Evolutionary conservation across 495 filamentous ascomycete genomes (phyloP).

Genomic region (Trichoderma erinaceum): DNA sequence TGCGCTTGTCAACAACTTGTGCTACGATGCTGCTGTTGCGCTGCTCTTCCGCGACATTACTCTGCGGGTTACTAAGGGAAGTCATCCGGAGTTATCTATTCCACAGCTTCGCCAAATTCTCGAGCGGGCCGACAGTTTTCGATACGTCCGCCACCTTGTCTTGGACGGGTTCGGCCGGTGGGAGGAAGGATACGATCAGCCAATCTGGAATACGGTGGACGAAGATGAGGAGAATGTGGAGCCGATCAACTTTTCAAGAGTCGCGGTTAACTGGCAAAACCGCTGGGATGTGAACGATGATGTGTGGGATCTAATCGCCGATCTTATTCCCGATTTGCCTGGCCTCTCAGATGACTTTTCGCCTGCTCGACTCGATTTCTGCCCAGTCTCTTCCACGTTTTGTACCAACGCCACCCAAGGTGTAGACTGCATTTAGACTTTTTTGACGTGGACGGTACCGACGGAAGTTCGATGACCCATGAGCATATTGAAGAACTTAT

Average conservation of each 20-base stretch:
- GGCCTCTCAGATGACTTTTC: neutral
- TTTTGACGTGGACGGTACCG: neutral
- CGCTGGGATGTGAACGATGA: neutral
- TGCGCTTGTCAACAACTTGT: neutral
- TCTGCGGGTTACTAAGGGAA: neutral
- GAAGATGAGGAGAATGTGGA: neutral
- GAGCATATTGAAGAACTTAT: neutral
- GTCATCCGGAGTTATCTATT: neutral
- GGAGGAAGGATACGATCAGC: neutral
- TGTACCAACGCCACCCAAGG: neutral
- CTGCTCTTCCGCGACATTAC: neutral
- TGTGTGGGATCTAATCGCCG: neutral
- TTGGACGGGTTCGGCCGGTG: neutral
- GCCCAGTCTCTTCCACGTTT: neutral
- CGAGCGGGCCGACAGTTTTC: neutral
- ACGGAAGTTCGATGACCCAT: neutral
- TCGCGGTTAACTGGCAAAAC: neutral
- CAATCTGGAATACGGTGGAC: neutral
- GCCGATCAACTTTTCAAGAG: neutral
- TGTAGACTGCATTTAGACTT: neutral
- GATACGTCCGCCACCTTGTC: neutral
- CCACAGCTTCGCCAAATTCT: neutral
- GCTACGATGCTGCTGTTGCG: neutral
- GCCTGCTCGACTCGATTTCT: neutral
- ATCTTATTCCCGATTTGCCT: neutral